A percentile compares a stretch with the other conserved stretches of the same genome.
phyloP scores from a whole-genome alignment of 176 grass and related monocot species.

The Oryza meyeriana region DNA sequence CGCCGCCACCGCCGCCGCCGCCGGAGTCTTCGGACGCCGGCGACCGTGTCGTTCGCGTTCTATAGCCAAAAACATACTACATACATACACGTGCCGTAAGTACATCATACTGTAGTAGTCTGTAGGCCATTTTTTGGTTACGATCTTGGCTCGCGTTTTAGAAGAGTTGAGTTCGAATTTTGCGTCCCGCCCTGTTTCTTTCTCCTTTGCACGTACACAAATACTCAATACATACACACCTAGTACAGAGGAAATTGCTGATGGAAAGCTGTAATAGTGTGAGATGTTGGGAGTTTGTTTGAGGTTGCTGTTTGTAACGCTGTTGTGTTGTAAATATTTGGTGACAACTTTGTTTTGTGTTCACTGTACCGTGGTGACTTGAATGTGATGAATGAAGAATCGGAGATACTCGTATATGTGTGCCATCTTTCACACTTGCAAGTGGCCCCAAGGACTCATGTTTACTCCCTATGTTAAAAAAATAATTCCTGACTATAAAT shows the following conservation, averaged over 20 bases:
- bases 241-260: neutral
- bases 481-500: no score
- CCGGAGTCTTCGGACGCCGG: neutral
- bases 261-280: neutral
- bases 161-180: constrained; percentile 53
- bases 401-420: neutral
- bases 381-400: neutral
- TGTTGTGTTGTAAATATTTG: neutral
- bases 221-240: neutral
- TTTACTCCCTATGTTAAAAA: neutral
- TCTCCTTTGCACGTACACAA: neutral
- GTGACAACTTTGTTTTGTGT: neutral
- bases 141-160: constrained; percentile 70
- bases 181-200: neutral
- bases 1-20: neutral
- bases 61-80: constrained; percentile 22
- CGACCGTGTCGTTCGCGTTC: constrained; percentile 49
- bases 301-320: neutral
- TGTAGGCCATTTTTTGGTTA: constrained; percentile 16
- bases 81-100: neutral
- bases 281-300: neutral
- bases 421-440: neutral
- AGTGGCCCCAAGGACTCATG: neutral
- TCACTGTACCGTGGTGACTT: neutral
- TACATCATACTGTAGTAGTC: neutral